A percentile compares a stretch with the other conserved stretches of the same genome.
These are phyloP conservation scores for Rhododendron henanense DNA, from an alignment of 148 eudicot genomes.

Conservation along the genomic window DNA sequence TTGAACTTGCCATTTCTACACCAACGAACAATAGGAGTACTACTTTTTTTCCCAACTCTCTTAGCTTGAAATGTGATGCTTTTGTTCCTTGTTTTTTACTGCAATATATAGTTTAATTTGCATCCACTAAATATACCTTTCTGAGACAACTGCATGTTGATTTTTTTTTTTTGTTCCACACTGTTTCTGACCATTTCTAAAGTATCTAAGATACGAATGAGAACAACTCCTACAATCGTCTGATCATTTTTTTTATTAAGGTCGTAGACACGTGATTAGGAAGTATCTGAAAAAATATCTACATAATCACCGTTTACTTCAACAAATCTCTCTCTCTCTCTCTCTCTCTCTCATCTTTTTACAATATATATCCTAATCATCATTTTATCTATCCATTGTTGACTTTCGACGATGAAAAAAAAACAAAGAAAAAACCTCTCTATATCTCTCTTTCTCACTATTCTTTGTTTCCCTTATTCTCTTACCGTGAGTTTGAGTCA, in stretches of 20 bases:
- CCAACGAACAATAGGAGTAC: not conserved
- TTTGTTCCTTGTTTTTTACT: conserved; percentile 7
- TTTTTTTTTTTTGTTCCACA: not conserved
- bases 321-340: too few species aligned
- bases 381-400: too few species aligned
- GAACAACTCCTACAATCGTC: not conserved
- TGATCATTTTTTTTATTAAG: not conserved
- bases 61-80: conserved; percentile 8
- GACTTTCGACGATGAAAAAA: too few species aligned
- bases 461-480: too few species aligned
- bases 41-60: not conserved
- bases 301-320: too few species aligned
- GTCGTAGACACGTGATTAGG: not conserved
- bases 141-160: not conserved
- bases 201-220: not conserved
- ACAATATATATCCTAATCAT: too few species aligned
- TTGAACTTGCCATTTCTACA: conserved; percentile 33
- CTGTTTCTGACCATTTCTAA: not conserved
- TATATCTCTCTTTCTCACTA: too few species aligned
- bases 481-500: too few species aligned
- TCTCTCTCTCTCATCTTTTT: too few species aligned
- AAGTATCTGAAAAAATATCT: too few species aligned
- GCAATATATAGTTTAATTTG: conserved; percentile 27
- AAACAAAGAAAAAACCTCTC: too few species aligned
- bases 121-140: conserved; percentile 2